A percentile compares a stretch with the other conserved stretches of the same genome.
Conservation (phyloP, 129 eudicot species). For the Logfia minima region DNA sequence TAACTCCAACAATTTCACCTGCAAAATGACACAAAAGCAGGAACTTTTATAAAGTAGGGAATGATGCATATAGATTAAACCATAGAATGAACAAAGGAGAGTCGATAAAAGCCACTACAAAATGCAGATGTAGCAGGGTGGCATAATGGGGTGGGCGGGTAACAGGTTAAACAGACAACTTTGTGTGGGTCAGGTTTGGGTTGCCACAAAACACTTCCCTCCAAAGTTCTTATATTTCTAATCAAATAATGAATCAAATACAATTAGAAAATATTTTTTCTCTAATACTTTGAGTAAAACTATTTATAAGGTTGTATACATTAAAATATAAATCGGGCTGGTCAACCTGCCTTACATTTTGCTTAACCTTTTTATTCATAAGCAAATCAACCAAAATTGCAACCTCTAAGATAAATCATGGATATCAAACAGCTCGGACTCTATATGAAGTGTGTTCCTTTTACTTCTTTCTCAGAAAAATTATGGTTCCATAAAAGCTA, state of each 20-base stretch:
- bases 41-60: too few species aligned
- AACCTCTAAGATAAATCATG: neutral
- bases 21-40: slow-evolving; percentile 15
- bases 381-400: neutral
- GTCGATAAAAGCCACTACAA: neutral
- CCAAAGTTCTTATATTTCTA: neutral
- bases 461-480: neutral
- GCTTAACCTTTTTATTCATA: neutral
- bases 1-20: slow-evolving; percentile 75
- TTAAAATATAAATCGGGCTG: neutral
- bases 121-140: neutral
- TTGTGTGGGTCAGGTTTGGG: neutral
- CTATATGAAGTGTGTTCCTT: neutral
- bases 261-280: neutral
- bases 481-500: neutral
- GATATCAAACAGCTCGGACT: neutral
- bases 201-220: neutral
- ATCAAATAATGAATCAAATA: neutral
- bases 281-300: neutral
- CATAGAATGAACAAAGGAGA: neutral
- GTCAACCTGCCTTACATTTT: neutral
- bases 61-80: neutral
- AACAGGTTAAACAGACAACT: neutral
- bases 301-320: neutral
- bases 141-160: neutral